A percentile compares a stretch with the other conserved stretches of the same genome.
Conservation (phyloP, 257 asterid genomes). For the Solanum dulcamara region DNA sequence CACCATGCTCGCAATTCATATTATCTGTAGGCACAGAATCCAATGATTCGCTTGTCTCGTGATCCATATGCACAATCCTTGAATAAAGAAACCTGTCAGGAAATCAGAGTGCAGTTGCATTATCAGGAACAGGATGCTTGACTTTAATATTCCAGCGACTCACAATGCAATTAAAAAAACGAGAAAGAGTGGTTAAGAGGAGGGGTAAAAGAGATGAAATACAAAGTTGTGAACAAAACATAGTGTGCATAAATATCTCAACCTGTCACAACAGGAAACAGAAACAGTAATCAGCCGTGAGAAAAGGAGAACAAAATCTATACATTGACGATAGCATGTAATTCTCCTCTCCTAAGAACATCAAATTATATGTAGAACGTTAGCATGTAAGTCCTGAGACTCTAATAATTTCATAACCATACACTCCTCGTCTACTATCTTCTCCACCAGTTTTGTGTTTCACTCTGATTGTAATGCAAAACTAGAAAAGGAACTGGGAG, state of each 20-base stretch:
- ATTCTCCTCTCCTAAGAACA: not conserved
- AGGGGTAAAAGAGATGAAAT: not conserved
- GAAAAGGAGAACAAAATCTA: not conserved
- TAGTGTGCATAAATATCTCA: not conserved
- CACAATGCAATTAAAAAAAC: not conserved
- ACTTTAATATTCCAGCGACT: not conserved
- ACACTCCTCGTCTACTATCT: not conserved
- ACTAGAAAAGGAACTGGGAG: not conserved
- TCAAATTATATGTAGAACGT: not conserved
- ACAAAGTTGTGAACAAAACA: not conserved
- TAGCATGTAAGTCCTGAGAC: not conserved
- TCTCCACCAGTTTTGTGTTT: not conserved
- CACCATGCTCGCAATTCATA: slow-evolving; percentile 28
- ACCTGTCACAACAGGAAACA: not conserved
- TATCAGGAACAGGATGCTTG: not conserved
- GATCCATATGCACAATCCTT: slow-evolving; percentile 38
- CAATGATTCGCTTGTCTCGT: slow-evolving; percentile 17
- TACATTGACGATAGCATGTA: not conserved
- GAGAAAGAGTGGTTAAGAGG: not conserved
- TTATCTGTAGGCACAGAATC: slow-evolving; percentile 29
- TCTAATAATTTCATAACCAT: not conserved
- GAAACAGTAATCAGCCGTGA: not conserved
- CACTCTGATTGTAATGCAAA: not conserved
- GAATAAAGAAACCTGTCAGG: not conserved
- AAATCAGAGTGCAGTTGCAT: not conserved